Conservation (phyloP, 805 yeast species). For the Jamesozyma hellenica region DNA sequence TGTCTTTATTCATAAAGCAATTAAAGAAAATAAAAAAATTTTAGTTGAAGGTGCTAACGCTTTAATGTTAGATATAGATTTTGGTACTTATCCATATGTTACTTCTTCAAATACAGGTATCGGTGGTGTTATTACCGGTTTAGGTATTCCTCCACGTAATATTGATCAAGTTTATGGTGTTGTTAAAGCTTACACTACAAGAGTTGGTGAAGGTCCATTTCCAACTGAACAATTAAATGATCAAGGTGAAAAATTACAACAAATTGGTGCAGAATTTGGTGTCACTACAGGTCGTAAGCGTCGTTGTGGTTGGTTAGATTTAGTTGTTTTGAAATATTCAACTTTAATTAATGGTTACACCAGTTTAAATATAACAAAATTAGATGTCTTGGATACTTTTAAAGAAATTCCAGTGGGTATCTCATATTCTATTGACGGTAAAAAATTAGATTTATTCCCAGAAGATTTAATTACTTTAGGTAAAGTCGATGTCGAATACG, state of each 20-base stretch:
- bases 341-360: constrained; percentile 92
- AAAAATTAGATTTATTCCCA: constrained; percentile 72
- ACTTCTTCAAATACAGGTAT: constrained; percentile 93
- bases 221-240: constrained; percentile 92
- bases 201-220: constrained; percentile 99
- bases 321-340: constrained; percentile 88
- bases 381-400: constrained; percentile 88
- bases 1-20: constrained; percentile 68
- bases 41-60: constrained; percentile 98
- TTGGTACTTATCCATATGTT: constrained; percentile 96
- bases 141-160: constrained; percentile 87
- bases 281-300: constrained; percentile 98
- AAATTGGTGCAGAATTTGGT: constrained; percentile 91
- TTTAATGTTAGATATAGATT: constrained; percentile 91
- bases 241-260: constrained; percentile 77
- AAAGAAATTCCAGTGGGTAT: constrained; percentile 83
- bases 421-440: constrained; percentile 70
- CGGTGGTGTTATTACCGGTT: constrained; percentile 96
- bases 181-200: constrained; percentile 95
- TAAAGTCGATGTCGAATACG: constrained; percentile 86
- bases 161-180: constrained; percentile 85
- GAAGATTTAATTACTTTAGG: constrained; percentile 78
- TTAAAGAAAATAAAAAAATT: constrained; percentile 70
- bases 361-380: constrained; percentile 83
- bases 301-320: constrained; percentile 98